Conservation (phyloP, 106 monocot species). For the Platanthera zijinensis region DNA sequence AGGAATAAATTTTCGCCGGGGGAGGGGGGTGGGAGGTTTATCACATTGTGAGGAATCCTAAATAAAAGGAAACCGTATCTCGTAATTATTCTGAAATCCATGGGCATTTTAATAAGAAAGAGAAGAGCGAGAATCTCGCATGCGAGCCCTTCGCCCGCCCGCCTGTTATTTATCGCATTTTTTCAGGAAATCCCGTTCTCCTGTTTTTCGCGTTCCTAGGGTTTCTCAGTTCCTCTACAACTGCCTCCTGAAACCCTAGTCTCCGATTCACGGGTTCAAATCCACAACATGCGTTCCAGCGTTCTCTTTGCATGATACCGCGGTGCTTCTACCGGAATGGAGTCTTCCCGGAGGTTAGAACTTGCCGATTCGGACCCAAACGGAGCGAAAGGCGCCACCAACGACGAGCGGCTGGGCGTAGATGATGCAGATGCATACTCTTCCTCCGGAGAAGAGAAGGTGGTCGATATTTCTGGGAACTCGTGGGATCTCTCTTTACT, state of each 20-base stretch:
- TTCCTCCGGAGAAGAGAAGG: conserved; percentile 14
- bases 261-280: neutral
- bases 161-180: neutral
- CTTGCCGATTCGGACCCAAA: neutral
- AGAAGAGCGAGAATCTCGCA: too few relatives aligned
- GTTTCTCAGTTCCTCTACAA: neutral
- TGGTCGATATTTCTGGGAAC: conserved; percentile 37
- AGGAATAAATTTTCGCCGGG: too few relatives aligned
- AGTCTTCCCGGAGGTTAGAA: neutral
- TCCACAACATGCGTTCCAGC: neutral
- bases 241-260: neutral
- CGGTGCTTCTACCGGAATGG: neutral
- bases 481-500: conserved; percentile 36
- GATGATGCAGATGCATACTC: neutral
- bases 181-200: neutral
- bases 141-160: neutral
- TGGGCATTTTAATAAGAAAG: too few relatives aligned
- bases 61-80: too few relatives aligned
- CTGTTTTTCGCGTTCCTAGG: neutral
- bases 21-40: too few relatives aligned
- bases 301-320: neutral
- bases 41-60: too few relatives aligned
- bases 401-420: conserved; percentile 2
- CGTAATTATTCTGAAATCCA: too few relatives aligned
- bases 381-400: neutral